Percentiles rank a stretch among this genome's conserved stretches.
These are phyloP conservation scores for Orobanche coerulescens DNA, from an alignment of 257 asterid species.

Conservation along the genomic window DNA sequence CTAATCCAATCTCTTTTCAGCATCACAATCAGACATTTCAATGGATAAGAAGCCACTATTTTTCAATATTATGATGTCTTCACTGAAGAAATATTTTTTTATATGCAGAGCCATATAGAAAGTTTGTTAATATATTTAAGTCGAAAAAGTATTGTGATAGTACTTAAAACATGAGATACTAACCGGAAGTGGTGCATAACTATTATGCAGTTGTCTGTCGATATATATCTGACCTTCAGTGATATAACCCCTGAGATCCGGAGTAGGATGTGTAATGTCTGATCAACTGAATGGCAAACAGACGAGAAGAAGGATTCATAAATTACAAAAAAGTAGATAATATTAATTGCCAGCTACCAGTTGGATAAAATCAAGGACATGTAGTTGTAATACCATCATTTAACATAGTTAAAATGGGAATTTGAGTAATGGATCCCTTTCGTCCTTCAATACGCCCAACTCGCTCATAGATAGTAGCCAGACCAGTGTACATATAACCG, in stretches of 20 bases:
- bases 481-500: too few relatives aligned
- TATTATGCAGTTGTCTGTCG: slow-evolving; percentile 74
- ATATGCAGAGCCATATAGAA: background rate
- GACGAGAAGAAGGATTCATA: background rate
- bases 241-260: slow-evolving; percentile 94
- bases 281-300: slow-evolving; percentile 59
- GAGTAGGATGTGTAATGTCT: slow-evolving; percentile 99
- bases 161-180: too few relatives aligned
- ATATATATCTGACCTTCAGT: slow-evolving; percentile 94
- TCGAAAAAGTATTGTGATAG: slow-evolving; percentile 8
- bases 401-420: too few relatives aligned
- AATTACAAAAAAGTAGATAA: too few relatives aligned
- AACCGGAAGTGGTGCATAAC: too few relatives aligned
- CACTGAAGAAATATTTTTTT: background rate
- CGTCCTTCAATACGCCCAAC: too few relatives aligned
- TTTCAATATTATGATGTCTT: background rate
- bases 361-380: too few relatives aligned
- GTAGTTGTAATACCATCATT: too few relatives aligned
- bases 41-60: background rate
- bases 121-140: background rate
- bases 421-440: too few relatives aligned
- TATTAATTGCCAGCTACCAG: too few relatives aligned
- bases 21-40: slow-evolving; percentile 2
- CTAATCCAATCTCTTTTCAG: slow-evolving; percentile 4
- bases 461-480: too few relatives aligned